Conservation (phyloP, 1,284 basidiomycete species). For the Cutaneotrichosporon sp. region DNA sequence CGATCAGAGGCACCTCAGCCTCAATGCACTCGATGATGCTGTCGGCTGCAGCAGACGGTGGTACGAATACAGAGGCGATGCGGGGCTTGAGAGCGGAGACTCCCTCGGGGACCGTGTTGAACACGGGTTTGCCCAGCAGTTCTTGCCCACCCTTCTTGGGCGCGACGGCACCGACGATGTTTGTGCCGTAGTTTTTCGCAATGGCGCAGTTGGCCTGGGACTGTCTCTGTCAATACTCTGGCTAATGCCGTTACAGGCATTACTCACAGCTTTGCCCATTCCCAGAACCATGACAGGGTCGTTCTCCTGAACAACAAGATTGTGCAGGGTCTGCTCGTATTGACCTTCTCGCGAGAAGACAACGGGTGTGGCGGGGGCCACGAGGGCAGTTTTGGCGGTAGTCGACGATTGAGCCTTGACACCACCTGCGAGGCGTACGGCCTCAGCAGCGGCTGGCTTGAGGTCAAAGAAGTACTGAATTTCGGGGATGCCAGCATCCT, state of each 20-base stretch:
- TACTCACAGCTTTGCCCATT: conserved; percentile 17
- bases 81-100: conserved; percentile 14
- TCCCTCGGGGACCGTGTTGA: conserved; percentile 80
- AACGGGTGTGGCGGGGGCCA: conserved; percentile 3
- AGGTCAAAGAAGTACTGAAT: conserved; percentile 19
- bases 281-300: conserved; percentile 85
- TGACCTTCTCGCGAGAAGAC: conserved; percentile 41
- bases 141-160: conserved; percentile 88
- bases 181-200: conserved; percentile 62
- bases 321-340: conserved; percentile 69
- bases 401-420: neutral
- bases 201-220: conserved; percentile 13
- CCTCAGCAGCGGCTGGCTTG: conserved; percentile 16
- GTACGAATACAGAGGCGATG: conserved; percentile 17
- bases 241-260: neutral
- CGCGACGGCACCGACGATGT: conserved; percentile 90
- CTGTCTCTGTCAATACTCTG: neutral
- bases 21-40: conserved; percentile 92
- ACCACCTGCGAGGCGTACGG: conserved; percentile 11
- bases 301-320: conserved; percentile 80
- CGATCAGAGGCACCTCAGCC: conserved; percentile 85
- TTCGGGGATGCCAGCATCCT: conserved; percentile 7
- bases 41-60: conserved; percentile 61
- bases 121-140: conserved; percentile 87
- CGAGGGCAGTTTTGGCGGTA: neutral